phyloP scores from a whole-genome alignment of 148 eudicot species.

The Rhododendron mucronatum region DNA sequence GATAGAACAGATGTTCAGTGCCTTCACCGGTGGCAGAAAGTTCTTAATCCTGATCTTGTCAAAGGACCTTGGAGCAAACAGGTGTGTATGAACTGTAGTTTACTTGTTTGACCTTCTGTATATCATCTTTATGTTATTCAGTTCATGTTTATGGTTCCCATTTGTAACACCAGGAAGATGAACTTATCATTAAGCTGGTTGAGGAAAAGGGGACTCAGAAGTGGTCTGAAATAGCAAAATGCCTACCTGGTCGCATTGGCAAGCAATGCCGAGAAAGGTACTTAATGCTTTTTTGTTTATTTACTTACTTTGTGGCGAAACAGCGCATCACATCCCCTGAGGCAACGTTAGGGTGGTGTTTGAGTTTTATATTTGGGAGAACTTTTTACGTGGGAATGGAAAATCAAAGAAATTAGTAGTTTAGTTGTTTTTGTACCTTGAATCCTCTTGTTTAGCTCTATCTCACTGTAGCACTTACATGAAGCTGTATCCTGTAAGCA shows the following conservation, averaged over 20 bases:
- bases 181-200: conserved; percentile 53
- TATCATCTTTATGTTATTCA: background rate
- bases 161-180: conserved; percentile 62
- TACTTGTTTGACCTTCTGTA: background rate
- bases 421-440: background rate
- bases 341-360: background rate
- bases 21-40: conserved; percentile 92
- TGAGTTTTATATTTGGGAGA: background rate
- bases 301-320: background rate
- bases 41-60: conserved; percentile 65
- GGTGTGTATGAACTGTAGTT: conserved; percentile 27
- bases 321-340: background rate
- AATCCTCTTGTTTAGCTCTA: conserved; percentile 4
- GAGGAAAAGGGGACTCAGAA: conserved; percentile 50
- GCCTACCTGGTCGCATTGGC: conserved; percentile 69
- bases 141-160: background rate
- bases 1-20: conserved; percentile 83
- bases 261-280: conserved; percentile 93
- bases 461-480: background rate
- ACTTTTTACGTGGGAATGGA: background rate
- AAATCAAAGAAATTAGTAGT: background rate
- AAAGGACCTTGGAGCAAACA: conserved; percentile 89
- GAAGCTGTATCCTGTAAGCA: background rate
- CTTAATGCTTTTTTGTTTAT: background rate
- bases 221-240: conserved; percentile 77